Evolutionary conservation across 2,329 filamentous ascomycete species (phyloP).

Genomic region (Trichoderma atroviride): DNA sequence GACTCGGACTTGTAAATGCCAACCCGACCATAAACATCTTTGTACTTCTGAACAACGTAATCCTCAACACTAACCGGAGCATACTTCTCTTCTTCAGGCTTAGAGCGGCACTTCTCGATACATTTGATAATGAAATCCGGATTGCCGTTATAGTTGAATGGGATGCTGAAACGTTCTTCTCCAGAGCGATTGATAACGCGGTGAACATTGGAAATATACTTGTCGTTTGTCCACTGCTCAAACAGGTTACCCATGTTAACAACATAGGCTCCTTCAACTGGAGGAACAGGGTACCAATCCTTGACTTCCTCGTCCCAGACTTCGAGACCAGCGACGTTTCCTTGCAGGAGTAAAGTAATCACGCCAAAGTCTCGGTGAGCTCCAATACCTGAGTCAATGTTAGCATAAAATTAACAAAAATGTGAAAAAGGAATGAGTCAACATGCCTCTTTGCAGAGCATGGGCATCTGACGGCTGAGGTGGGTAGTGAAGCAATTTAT

Average conservation of each 20-base stretch:
- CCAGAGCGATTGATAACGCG: slow-evolving; percentile 21
- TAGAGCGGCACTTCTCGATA: slow-evolving; percentile 17
- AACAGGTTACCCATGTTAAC: slow-evolving; percentile 26
- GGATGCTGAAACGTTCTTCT: too few species aligned
- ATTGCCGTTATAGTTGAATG: too few species aligned
- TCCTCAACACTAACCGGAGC: slow-evolving; percentile 25
- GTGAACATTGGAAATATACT: slow-evolving; percentile 21
- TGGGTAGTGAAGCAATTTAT: too few species aligned
- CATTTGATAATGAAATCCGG: background rate
- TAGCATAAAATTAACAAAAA: too few species aligned
- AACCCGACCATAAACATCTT: slow-evolving; percentile 8
- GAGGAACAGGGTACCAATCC: slow-evolving; percentile 1
- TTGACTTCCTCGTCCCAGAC: too few species aligned
- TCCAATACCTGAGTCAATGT: too few species aligned
- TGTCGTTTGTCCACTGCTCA: slow-evolving; percentile 25
- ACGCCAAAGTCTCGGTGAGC: too few species aligned
- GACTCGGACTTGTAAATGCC: slow-evolving; percentile 17
- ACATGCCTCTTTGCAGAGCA: too few species aligned
- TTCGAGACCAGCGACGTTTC: too few species aligned
- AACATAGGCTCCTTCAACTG: slow-evolving; percentile 22
- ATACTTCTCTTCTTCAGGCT: slow-evolving; percentile 23
- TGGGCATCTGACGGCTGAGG: too few species aligned
- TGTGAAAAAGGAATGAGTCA: too few species aligned
- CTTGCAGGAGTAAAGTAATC: too few species aligned
- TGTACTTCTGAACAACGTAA: slow-evolving; percentile 10